Base-by-base conservation (phyloP, 2,329 filamentous ascomycete species). In the Aspergillus sojae region DNA sequence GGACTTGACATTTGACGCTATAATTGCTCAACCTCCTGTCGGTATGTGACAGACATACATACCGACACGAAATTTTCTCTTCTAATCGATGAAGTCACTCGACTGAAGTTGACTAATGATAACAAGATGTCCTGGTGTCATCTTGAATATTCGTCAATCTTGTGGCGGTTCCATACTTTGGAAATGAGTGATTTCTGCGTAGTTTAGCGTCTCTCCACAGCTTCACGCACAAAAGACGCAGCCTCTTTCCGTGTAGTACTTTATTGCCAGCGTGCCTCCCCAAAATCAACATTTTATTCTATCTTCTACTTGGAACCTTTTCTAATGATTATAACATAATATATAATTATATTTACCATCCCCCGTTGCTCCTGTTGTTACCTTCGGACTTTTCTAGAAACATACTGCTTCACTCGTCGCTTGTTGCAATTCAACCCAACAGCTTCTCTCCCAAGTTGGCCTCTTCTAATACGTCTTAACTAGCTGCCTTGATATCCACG, bases 121-220 rank as follows among this genome's bases (percentile, higher is more conserved):
- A 36, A n/a, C 5, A 7, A 28, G 52, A 19, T 19, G 28, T 58
- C 45, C 19, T 28, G 2, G 26, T 21, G 41, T 11, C 26, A 39
- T 58, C 41, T 16, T 34, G 39, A 46, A 19, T 4, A 21, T 46
- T 57, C 12, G 45, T 34, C 19, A 23, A 34, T 46, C 28, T n/a
- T 30, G 36, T 46, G 43, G 28, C 52, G 52, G 52, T 36, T 55
- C 52, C 52, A 23, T 36, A 39, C 30, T 39, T 55, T 34, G 61
- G 63, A 58, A 72, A 72, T 77, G 75, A 71, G 75, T 67, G 62
- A 75, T 75, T 77, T 77, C 72, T 76, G 75, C 75, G 75, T 72
- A 45, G 58, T 73, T 70, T 70, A 68, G 65, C 62, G 46, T 57
- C 43, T 52, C n/a, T 61, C 32, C 36, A 28, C 56, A 52, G 26